These are phyloP conservation scores for Escovopsis sp. DNA, from an alignment of 2,329 filamentous ascomycete species.

Conservation along the genomic window DNA sequence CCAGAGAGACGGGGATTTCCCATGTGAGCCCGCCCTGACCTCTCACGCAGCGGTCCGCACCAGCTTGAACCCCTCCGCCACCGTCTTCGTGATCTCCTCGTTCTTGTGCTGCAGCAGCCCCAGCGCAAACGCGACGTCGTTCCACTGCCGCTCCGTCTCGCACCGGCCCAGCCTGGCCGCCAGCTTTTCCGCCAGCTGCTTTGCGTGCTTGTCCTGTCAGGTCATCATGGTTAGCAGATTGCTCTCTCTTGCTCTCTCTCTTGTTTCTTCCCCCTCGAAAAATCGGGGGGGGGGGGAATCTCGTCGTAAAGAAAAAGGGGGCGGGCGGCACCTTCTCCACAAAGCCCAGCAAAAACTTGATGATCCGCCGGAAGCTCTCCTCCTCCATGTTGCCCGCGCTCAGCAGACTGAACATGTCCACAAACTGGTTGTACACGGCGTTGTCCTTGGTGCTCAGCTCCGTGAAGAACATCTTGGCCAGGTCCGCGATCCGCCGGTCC, in stretches of 20 bases:
- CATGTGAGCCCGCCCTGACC: too few species aligned
- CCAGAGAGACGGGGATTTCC: too few species aligned
- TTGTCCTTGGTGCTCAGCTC: constrained; percentile 97
- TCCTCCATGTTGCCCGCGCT: constrained; percentile 75
- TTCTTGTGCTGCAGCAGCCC: constrained; percentile 85
- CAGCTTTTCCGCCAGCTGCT: constrained; percentile 83
- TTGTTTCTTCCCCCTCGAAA: too few species aligned
- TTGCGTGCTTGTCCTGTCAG: constrained; percentile 96
- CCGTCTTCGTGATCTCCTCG: constrained; percentile 67
- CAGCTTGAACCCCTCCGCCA: constrained; percentile 62
- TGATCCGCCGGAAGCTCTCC: constrained; percentile 69
- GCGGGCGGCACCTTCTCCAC: constrained; percentile 73
- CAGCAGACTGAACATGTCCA: constrained; percentile 93
- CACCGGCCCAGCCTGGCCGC: constrained; percentile 73
- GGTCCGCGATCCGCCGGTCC: constrained; percentile 86
- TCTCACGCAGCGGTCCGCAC: constrained; percentile 43
- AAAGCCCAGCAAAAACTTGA: constrained; percentile 88
- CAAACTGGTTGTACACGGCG: constrained; percentile 97
- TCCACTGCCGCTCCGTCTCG: constrained; percentile 91
- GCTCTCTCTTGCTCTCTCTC: too few species aligned
- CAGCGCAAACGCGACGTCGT: constrained; percentile 86
- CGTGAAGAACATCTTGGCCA: constrained; percentile 96
- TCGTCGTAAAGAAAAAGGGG: not conserved
- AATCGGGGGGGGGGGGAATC: too few species aligned
- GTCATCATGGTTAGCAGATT: too few species aligned